Conservation (phyloP, 352 stramenopile genomes). For the Globisporangium iwayamae region DNA sequence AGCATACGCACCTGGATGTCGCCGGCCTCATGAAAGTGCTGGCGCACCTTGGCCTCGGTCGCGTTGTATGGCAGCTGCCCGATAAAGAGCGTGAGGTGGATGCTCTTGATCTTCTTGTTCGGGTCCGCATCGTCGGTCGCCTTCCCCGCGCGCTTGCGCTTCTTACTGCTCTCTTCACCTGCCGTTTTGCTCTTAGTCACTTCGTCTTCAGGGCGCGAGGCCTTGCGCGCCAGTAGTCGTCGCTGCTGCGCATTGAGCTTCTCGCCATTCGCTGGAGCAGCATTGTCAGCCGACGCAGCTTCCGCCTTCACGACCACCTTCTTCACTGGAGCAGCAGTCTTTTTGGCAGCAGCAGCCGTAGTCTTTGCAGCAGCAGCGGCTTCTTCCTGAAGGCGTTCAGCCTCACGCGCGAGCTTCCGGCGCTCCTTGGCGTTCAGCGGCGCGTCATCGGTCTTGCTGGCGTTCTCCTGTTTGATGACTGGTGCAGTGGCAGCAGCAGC, state of each 20-base stretch:
- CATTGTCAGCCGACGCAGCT: background rate
- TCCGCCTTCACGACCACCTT: constrained; percentile 7
- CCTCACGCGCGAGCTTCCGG: constrained; percentile 22
- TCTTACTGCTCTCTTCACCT: constrained; percentile 30
- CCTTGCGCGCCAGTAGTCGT: constrained; percentile 45
- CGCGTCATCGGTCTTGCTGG: background rate
- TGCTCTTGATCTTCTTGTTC: constrained; percentile 59
- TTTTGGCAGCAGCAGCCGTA: background rate
- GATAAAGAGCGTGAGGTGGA: constrained; percentile 85
- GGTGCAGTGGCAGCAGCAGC: background rate
- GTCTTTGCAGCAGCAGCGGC: background rate
- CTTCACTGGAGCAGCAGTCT: background rate
- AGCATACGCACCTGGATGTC: constrained; percentile 78
- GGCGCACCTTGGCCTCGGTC: constrained; percentile 56
- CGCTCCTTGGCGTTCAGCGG: constrained; percentile 40
- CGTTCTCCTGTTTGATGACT: constrained; percentile 14
- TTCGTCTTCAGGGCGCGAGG: constrained; percentile 24
- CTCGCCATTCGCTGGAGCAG: constrained; percentile 15
- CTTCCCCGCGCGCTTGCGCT: constrained; percentile 41
- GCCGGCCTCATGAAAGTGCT: constrained; percentile 73
- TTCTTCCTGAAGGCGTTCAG: constrained; percentile 4
- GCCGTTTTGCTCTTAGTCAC: constrained; percentile 19
- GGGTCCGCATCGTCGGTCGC: constrained; percentile 12
- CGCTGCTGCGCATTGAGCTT: constrained; percentile 53
- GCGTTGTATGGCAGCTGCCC: constrained; percentile 77